Percentiles rank a stretch among this genome's conserved stretches.
phyloP scores from a whole-genome alignment of 176 grass and related monocot species.

The Aechmea fasciata region DNA sequence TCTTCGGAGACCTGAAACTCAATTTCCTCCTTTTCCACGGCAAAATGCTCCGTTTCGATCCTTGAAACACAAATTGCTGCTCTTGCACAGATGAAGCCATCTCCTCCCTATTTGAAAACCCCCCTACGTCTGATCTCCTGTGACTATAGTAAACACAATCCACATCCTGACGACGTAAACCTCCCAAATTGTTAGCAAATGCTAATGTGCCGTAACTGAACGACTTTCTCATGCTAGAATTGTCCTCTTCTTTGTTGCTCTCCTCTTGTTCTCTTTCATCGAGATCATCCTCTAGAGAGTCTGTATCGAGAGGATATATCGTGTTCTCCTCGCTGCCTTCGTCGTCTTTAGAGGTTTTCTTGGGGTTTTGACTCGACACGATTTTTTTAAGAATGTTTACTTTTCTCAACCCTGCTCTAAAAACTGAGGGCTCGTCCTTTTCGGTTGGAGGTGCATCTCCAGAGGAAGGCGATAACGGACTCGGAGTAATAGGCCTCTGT shows the following conservation, averaged over 20 bases:
- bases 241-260: background rate
- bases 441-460: constrained; percentile 44
- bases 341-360: constrained; percentile 47
- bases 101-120: constrained; percentile 42
- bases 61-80: constrained; percentile 16
- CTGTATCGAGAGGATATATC: constrained; percentile 53
- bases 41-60: constrained; percentile 59
- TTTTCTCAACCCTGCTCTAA: constrained; percentile 77
- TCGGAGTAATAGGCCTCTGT: constrained; percentile 26
- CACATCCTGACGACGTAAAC: constrained; percentile 49
- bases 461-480: constrained; percentile 46
- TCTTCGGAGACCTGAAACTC: constrained; percentile 35
- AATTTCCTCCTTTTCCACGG: constrained; percentile 86
- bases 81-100: constrained; percentile 26
- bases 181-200: constrained; percentile 49
- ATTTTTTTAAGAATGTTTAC: constrained; percentile 71
- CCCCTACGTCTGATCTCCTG: constrained; percentile 51
- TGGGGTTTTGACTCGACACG: constrained; percentile 51
- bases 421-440: constrained; percentile 70
- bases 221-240: constrained; percentile 48
- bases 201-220: constrained; percentile 86
- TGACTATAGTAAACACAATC: constrained; percentile 88
- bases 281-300: constrained; percentile 67
- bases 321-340: constrained; percentile 56
- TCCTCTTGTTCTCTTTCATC: constrained; percentile 14